A percentile compares a stretch with the other conserved stretches of the same genome.
Conservation (phyloP, 169 alveolate species). For the Eimeria acervulina region DNA sequence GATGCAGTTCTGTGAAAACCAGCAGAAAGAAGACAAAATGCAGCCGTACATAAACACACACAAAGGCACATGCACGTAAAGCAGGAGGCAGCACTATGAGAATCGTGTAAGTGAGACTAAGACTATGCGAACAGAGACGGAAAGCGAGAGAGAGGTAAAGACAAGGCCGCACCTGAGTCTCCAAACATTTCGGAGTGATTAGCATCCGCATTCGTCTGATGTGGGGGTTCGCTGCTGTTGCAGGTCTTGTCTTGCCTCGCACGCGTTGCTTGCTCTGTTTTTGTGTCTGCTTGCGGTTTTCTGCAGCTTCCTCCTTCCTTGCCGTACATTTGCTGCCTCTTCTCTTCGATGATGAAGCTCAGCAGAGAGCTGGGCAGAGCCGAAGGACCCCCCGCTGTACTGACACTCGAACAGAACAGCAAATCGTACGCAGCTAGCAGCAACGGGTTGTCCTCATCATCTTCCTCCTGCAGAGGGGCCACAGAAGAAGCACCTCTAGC, state of each 20-base stretch:
- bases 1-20: conserved; percentile 37
- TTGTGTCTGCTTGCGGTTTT: neutral
- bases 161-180: conserved; percentile 5
- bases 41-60: neutral
- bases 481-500: neutral
- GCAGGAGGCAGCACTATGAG: neutral
- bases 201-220: neutral
- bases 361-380: conserved; percentile 9
- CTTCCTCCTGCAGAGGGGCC: neutral
- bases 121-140: neutral
- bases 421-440: conserved; percentile 43
- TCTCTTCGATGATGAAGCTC: neutral
- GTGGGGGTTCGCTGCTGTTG: neutral
- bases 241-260: neutral
- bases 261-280: neutral
- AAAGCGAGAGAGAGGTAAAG: neutral
- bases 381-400: neutral
- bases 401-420: neutral
- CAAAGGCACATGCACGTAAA: neutral
- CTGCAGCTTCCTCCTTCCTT: neutral
- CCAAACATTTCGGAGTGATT: neutral
- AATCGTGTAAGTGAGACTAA: neutral
- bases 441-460: neutral
- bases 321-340: neutral
- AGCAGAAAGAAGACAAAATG: neutral